A percentile compares a stretch with the other conserved stretches of the same genome.
These are phyloP conservation scores for Agaricus subrufescens DNA, from an alignment of 768 basidiomycete genomes.

Conservation along the genomic window DNA sequence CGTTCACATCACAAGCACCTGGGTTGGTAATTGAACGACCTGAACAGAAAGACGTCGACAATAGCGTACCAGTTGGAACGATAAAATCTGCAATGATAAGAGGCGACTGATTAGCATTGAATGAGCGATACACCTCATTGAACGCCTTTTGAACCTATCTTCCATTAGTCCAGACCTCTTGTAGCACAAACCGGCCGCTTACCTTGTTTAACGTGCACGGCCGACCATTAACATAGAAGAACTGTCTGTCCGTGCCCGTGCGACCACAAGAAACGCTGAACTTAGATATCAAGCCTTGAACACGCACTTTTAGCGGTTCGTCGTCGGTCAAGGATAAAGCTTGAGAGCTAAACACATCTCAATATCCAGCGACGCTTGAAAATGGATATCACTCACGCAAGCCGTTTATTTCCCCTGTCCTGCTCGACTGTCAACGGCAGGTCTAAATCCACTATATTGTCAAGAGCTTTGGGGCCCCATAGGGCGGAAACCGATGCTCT, in stretches of 20 bases:
- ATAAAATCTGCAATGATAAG: slow-evolving; percentile 82
- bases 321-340: slow-evolving; percentile 14
- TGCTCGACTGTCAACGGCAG: slow-evolving; percentile 64
- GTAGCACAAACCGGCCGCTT: neutral
- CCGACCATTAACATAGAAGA: slow-evolving; percentile 88
- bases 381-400: slow-evolving; percentile 14
- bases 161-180: neutral
- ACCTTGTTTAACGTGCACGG: slow-evolving; percentile 82
- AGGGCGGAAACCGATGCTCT: slow-evolving; percentile 65
- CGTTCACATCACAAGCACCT: slow-evolving; percentile 90
- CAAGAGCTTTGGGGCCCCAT: slow-evolving; percentile 82
- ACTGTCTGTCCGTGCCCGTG: slow-evolving; percentile 80
- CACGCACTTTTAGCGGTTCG: slow-evolving; percentile 38
- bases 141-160: slow-evolving; percentile 77
- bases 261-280: slow-evolving; percentile 75
- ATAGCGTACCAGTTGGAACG: slow-evolving; percentile 65
- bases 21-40: neutral
- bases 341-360: neutral
- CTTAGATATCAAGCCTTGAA: slow-evolving; percentile 81
- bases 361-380: neutral
- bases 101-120: slow-evolving; percentile 68
- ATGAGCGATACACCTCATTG: slow-evolving; percentile 89
- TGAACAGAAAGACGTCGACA: neutral
- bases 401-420: slow-evolving; percentile 40
- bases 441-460: slow-evolving; percentile 70